A percentile compares a stretch with the other conserved stretches of the same genome.
Evolutionary conservation across 176 grass and related monocot genomes (phyloP).

Genomic region (Zoysia japonica): DNA sequence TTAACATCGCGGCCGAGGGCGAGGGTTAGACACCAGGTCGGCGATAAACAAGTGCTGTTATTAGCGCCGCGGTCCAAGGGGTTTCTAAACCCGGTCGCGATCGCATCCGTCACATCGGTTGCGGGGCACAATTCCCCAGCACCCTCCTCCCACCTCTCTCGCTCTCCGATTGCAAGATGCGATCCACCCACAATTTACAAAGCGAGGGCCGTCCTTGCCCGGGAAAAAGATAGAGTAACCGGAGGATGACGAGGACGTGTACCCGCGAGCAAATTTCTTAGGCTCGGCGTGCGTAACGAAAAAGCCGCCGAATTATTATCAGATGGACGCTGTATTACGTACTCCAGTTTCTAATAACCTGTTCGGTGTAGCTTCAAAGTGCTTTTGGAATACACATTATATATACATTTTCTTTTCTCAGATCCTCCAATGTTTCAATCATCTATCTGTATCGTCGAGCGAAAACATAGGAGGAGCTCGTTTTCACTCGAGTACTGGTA

Average conservation of each 20-base stretch:
- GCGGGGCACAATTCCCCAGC: neutral
- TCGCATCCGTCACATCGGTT: constrained; percentile 15
- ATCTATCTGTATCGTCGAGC: neutral
- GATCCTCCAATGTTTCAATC: too few relatives aligned
- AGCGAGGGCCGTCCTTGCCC: constrained; percentile 15
- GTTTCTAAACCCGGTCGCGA: constrained; percentile 5
- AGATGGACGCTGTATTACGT: neutral
- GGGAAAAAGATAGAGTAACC: neutral
- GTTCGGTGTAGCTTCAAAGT: too few relatives aligned
- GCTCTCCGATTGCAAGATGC: neutral
- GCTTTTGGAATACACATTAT: neutral
- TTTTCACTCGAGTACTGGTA: neutral
- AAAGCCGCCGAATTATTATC: neutral
- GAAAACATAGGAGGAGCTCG: too few relatives aligned
- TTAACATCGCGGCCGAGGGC: too few relatives aligned
- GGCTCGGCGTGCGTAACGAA: neutral
- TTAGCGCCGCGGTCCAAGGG: neutral
- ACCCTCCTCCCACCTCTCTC: neutral
- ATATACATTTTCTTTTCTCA: too few relatives aligned
- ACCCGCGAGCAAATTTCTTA: neutral
- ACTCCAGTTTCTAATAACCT: too few relatives aligned
- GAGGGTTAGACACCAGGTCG: neutral
- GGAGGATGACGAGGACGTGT: constrained; percentile 17
- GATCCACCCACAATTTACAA: constrained; percentile 29
- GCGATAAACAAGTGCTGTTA: neutral